These are phyloP conservation scores for Rhodotorula sp. DNA, from an alignment of 1,284 basidiomycete species.

Conservation along the genomic window DNA sequence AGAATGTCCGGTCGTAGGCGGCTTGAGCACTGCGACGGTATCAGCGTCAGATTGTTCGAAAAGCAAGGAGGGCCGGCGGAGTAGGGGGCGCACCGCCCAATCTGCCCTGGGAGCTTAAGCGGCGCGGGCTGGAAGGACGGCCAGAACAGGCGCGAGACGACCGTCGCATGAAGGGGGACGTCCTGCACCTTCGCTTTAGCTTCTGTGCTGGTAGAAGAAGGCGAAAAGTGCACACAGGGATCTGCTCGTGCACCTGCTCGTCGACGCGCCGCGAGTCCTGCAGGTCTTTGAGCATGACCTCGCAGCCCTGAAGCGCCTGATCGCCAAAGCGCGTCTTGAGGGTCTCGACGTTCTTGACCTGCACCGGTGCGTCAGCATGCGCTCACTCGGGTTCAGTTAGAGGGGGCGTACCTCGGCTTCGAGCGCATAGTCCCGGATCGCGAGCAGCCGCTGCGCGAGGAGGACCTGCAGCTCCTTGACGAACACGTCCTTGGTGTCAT, in stretches of 20 bases:
- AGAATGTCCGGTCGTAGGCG: slow-evolving; percentile 73
- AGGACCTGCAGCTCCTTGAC: slow-evolving; percentile 89
- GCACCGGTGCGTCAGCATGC: background rate
- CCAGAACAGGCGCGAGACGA: slow-evolving; percentile 93
- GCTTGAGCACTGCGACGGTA: slow-evolving; percentile 63
- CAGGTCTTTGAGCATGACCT: slow-evolving; percentile 95
- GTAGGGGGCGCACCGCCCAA: slow-evolving; percentile 63
- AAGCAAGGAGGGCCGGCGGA: background rate
- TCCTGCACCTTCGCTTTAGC: slow-evolving; percentile 4
- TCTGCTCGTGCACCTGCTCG: slow-evolving; percentile 68
- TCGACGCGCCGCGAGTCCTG: slow-evolving; percentile 87
- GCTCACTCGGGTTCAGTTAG: background rate
- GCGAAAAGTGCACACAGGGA: background rate
- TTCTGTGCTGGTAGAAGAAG: background rate
- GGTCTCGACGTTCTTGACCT: slow-evolving; percentile 89
- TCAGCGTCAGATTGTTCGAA: background rate
- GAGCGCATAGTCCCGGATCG: slow-evolving; percentile 73
- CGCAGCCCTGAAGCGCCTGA: slow-evolving; percentile 82
- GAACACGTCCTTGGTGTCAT: slow-evolving; percentile 90
- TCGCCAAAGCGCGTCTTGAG: slow-evolving; percentile 93
- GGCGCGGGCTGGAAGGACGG: slow-evolving; percentile 72
- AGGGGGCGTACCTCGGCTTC: slow-evolving; percentile 70
- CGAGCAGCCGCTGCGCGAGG: slow-evolving; percentile 77
- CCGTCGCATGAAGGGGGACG: slow-evolving; percentile 75
- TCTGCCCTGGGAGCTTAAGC: slow-evolving; percentile 78